Conservation (phyloP, 2,329 filamentous ascomycete genomes). For the Colletotrichum sp. region DNA sequence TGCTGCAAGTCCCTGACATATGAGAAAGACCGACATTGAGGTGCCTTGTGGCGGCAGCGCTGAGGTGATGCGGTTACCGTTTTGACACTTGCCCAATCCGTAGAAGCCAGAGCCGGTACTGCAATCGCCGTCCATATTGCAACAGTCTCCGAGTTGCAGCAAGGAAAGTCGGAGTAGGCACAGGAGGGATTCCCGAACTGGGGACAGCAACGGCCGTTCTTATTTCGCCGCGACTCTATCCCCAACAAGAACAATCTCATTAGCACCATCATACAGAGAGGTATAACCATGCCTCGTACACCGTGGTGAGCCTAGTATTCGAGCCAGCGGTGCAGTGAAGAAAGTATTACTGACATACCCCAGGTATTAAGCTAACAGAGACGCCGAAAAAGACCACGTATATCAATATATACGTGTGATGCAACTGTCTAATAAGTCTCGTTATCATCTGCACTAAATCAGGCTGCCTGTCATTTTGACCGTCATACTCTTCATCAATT, state of each 20-base stretch:
- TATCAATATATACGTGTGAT: no score
- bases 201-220: not conserved
- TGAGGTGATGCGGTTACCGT: not conserved
- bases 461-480: no score
- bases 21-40: not conserved
- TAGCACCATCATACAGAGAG: not conserved
- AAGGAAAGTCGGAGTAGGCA: not conserved
- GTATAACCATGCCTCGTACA: not conserved
- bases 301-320: not conserved
- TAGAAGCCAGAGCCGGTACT: not conserved
- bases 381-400: no score
- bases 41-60: not conserved
- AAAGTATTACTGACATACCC: no score
- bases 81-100: not conserved
- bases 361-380: no score
- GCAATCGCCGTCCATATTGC: not conserved
- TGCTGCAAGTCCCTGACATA: not conserved
- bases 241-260: not conserved
- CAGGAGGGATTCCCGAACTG: not conserved
- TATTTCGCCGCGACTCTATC: not conserved
- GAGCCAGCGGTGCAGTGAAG: not conserved
- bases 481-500: no score
- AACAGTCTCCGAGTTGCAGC: not conserved
- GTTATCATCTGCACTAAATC: no score
- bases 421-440: no score